phyloP scores from a whole-genome alignment of 2,329 filamentous ascomycete species.

The Sporothrix protearum region DNA sequence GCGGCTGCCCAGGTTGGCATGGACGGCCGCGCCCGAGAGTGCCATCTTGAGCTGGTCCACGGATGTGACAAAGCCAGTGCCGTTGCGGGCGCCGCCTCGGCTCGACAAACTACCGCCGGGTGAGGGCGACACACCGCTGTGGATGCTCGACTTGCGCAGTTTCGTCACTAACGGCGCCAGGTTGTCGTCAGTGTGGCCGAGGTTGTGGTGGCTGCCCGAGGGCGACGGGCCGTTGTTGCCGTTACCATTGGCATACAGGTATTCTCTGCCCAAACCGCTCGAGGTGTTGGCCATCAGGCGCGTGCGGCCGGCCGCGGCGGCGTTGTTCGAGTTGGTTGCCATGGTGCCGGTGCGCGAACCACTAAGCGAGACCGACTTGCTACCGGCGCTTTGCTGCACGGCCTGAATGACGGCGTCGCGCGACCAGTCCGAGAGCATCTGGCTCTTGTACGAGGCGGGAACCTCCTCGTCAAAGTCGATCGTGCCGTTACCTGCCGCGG shows the following conservation, averaged over 20 bases:
- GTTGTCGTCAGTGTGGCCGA: conserved; percentile 40
- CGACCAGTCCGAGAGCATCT: conserved; percentile 77
- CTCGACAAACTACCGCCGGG: conserved; percentile 35
- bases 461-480: conserved; percentile 52
- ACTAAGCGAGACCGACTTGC: conserved; percentile 69
- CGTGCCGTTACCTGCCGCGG: not conserved
- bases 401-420: conserved; percentile 67
- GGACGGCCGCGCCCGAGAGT: conserved; percentile 48
- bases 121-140: conserved; percentile 49
- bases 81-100: conserved; percentile 32
- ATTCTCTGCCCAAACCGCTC: conserved; percentile 30
- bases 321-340: conserved; percentile 37
- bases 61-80: conserved; percentile 53
- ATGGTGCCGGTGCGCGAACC: conserved; percentile 68
- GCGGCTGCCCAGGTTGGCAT: conserved; percentile 37
- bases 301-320: conserved; percentile 37
- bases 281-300: conserved; percentile 52
- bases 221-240: conserved; percentile 40
- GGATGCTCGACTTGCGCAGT: conserved; percentile 53
- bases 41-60: conserved; percentile 63
- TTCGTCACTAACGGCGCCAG: conserved; percentile 41
- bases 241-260: conserved; percentile 27
- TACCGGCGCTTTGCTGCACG: conserved; percentile 56
- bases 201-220: conserved; percentile 48
- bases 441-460: conserved; percentile 64